These are phyloP conservation scores for Euphorbia tirucalli DNA, from an alignment of 345 rosid genomes.

Conservation along the genomic window DNA sequence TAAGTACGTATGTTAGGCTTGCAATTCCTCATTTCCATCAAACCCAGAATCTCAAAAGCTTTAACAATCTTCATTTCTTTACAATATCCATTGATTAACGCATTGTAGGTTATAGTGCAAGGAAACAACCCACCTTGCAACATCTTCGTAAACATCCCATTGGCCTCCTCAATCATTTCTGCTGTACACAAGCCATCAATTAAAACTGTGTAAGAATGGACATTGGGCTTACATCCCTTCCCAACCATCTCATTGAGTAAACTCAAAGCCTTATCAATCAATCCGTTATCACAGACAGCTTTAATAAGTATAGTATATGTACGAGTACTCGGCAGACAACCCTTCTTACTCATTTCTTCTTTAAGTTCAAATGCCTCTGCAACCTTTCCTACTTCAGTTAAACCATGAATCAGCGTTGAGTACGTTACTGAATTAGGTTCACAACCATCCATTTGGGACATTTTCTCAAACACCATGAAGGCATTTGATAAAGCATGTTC, in stretches of 20 bases:
- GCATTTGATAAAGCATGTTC: constrained; percentile 24
- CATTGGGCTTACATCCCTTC: constrained; percentile 41
- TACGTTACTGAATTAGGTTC: constrained; percentile 45
- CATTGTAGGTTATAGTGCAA: constrained; percentile 42
- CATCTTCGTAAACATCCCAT: constrained; percentile 40
- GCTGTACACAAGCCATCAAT: constrained; percentile 46
- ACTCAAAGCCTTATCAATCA: constrained; percentile 37
- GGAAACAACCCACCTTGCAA: constrained; percentile 36
- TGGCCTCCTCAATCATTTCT: constrained; percentile 47
- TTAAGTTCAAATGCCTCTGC: constrained; percentile 46
- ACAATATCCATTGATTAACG: constrained; percentile 50
- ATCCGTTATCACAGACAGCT: constrained; percentile 42
- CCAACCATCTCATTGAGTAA: constrained; percentile 44
- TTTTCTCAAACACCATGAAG: constrained; percentile 43
- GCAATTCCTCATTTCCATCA: constrained; percentile 49
- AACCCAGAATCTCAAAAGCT: constrained; percentile 46
- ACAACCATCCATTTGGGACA: constrained; percentile 37
- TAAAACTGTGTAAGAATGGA: constrained; percentile 42
- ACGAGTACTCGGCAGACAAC: constrained; percentile 40
- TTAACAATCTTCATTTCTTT: constrained; percentile 40
- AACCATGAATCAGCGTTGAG: constrained; percentile 44
- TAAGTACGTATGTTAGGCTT: constrained; percentile 47
- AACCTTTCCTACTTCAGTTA: constrained; percentile 39
- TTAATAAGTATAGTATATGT: constrained; percentile 46
- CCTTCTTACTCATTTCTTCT: constrained; percentile 42